Percentiles rank a stretch among this genome's conserved stretches.
These are phyloP conservation scores for Dothistroma pini DNA, from an alignment of 2,329 filamentous ascomycete genomes.

Conservation along the genomic window DNA sequence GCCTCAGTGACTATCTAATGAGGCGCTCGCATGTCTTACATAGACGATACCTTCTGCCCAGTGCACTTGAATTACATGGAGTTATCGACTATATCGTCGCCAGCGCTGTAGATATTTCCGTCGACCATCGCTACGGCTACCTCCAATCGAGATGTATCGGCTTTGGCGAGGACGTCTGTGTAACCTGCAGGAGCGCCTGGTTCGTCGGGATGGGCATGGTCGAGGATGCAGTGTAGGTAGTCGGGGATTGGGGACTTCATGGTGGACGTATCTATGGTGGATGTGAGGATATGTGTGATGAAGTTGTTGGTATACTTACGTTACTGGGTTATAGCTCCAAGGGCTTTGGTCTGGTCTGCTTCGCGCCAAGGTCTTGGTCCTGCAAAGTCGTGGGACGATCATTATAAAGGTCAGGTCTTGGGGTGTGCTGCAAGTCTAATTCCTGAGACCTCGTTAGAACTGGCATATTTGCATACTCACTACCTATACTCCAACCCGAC, in stretches of 20 bases:
- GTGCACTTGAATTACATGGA: conserved; percentile 44
- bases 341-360: not conserved
- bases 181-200: conserved; percentile 37
- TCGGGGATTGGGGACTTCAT: conserved; percentile 28
- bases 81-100: conserved; percentile 41
- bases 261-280: not conserved
- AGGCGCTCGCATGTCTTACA: no score
- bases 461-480: not conserved
- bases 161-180: conserved; percentile 40
- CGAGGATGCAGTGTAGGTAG: conserved; percentile 23
- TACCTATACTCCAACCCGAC: conserved; percentile 12
- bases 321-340: not conserved
- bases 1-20: no score
- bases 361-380: not conserved
- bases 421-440: not conserved
- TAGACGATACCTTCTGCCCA: no score
- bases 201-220: conserved; percentile 20
- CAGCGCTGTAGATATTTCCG: conserved; percentile 40
- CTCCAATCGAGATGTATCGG: conserved; percentile 40
- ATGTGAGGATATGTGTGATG: not conserved
- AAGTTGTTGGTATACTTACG: not conserved
- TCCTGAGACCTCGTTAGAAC: not conserved
- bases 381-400: not conserved
- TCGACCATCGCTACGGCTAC: conserved; percentile 42
- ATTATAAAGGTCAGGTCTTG: not conserved